phyloP scores from a whole-genome alignment of 2,329 filamentous ascomycete species.

The Alternaria atra region DNA sequence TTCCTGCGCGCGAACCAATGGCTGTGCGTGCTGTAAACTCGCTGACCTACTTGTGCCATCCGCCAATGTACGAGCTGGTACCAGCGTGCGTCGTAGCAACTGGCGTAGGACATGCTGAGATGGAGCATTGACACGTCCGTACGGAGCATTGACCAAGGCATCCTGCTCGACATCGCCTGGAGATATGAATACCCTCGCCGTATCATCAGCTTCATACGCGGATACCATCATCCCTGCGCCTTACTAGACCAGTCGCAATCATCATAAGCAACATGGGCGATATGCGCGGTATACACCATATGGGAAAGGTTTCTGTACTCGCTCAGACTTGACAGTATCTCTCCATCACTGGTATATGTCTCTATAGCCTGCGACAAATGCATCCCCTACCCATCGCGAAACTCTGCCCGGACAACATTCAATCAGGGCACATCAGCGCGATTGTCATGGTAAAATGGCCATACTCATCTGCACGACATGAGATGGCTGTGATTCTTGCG shows the following conservation, averaged over 20 bases:
- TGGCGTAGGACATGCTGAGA: neutral
- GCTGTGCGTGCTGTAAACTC: neutral
- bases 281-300: neutral
- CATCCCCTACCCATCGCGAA: neutral
- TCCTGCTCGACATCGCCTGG: neutral
- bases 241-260: neutral
- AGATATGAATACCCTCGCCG: neutral
- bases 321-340: neutral
- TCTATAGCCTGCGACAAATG: neutral
- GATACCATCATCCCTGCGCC: neutral
- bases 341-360: neutral
- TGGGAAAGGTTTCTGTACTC: neutral
- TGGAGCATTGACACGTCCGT: neutral
- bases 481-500: neutral
- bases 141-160: neutral
- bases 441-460: constrained; percentile 4
- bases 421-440: neutral
- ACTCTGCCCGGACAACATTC: neutral
- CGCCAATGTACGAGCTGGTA: too few species aligned
- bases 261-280: neutral
- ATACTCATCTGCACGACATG: neutral
- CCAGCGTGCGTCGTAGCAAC: too few species aligned
- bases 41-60: too few species aligned
- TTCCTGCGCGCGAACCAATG: neutral
- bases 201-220: neutral